Evolutionary conservation across 352 stramenopile species (phyloP), one percentile per base, ranked within the genome.

Genomic region (Globisporangium spinosum): DNA sequence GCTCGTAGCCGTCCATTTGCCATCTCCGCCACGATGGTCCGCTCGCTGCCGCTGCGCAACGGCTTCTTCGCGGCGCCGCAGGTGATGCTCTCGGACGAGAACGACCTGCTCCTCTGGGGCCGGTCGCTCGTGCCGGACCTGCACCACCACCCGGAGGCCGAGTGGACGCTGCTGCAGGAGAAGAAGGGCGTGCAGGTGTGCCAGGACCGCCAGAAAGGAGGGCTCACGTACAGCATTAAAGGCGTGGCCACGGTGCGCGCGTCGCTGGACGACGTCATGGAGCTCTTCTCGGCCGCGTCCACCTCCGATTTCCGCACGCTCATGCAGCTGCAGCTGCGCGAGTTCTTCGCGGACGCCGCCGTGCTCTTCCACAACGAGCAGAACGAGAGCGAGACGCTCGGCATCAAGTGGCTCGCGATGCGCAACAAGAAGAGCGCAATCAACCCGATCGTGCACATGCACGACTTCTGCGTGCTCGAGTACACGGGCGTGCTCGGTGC

Each of bases 181-280:
- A 89, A 89, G 68, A 83, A 84, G 47, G 84, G 84, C 54, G 74
- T 94, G 45, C 76, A 86, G 58, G 70, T 94, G 17, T 80, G 72
- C 55, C 82, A 94, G 65, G 86, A 94, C 75, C 83, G 86, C 0
- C 86, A 94, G 67, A 94, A 93, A 58, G 86, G 86, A 22, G 86
- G 86, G 6, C 77, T 94, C 10, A 91, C 79, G 35, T 94, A 94
- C 78, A 89, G 78, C n/a, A 80, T 94, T 57, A 81, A 80, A 38
- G 79, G 79, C 22, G 73, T 89, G 9, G 72, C 81, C 15, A 82
- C 81, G 0, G 76, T 94, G 4, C 74, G 75, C 51, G 80, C 84
- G 23, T 70, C 79, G 58, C 71, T 94, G 25, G 86, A 92, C 51
- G 84, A 92, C 68, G 69, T 93, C 64, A 90, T 93, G 82, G 83